Evolutionary conservation across 2,329 filamentous ascomycete genomes (phyloP).

Genomic region (Dactylellina drechsleri): DNA sequence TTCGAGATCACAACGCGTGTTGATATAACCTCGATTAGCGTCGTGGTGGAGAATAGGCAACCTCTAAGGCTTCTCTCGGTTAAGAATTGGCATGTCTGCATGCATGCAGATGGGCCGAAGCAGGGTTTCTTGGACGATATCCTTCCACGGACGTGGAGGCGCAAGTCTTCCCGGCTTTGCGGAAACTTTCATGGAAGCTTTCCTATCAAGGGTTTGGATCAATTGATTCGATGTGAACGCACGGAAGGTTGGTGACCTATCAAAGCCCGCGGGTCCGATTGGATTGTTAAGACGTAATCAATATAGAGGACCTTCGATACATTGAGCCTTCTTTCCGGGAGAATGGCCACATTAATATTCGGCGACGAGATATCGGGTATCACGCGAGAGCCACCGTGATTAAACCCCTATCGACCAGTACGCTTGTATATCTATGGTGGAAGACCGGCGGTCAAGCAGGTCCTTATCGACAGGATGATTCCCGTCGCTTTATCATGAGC

Average conservation of each 20-base stretch:
- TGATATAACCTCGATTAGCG: too few species aligned
- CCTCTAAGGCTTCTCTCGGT: conserved; percentile 21
- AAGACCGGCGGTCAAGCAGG: too few species aligned
- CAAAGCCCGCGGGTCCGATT: not conserved
- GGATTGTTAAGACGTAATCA: conserved; percentile 9
- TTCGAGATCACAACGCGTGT: not conserved
- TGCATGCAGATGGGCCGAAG: conserved; percentile 16
- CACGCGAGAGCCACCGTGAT: too few species aligned
- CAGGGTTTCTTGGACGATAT: conserved; percentile 20
- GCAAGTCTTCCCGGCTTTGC: conserved; percentile 3
- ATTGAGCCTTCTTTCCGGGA: too few species aligned
- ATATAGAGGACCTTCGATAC: not conserved
- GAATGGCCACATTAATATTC: too few species aligned
- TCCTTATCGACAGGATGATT: too few species aligned
- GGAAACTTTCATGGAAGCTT: conserved; percentile 5
- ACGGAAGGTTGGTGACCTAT: not conserved
- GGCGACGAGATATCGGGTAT: too few species aligned
- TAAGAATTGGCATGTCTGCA: conserved; percentile 18
- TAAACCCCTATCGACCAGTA: too few species aligned
- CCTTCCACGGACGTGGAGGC: conserved; percentile 11
- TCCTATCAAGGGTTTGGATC: not conserved
- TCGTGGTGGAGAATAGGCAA: conserved; percentile 18
- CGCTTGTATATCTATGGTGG: too few species aligned
- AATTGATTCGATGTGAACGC: too few species aligned
- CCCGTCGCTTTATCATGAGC: conserved; percentile 1